Conservation (phyloP, 2,329 filamentous ascomycete species). For the Geosmithia flava region DNA sequence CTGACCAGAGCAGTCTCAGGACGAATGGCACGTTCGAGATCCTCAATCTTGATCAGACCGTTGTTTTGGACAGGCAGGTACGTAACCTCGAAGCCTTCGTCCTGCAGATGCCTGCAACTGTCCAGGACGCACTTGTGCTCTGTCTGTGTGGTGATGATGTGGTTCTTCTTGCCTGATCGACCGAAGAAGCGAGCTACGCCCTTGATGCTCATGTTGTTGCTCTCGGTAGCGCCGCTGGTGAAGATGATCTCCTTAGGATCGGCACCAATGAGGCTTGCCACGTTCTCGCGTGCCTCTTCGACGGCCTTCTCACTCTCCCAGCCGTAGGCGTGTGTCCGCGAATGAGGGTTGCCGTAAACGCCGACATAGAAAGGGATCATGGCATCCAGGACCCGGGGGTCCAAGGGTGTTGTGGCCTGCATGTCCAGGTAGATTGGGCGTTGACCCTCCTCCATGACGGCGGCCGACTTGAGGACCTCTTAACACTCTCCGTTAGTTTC, state of each 20-base stretch:
- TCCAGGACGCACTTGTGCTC: constrained; percentile 99
- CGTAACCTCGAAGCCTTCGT: constrained; percentile 94
- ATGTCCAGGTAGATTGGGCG: constrained; percentile 96
- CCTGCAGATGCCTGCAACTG: constrained; percentile 91
- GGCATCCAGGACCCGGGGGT: constrained; percentile 86
- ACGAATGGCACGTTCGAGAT: constrained; percentile 78
- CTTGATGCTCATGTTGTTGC: constrained; percentile 99
- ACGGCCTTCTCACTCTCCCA: constrained; percentile 97
- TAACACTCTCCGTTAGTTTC: not conserved
- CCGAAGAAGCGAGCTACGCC: constrained; percentile 94
- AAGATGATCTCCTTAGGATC: constrained; percentile 98
- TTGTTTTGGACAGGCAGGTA: constrained; percentile 84
- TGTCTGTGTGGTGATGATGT: constrained; percentile 94
- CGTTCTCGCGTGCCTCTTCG: constrained; percentile 71
- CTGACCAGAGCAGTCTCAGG: constrained; percentile 88
- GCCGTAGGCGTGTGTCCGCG: constrained; percentile 91
- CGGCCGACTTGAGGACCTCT: constrained; percentile 83
- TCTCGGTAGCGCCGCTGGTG: constrained; percentile 94
- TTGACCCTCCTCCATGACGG: constrained; percentile 83
- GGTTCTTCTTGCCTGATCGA: constrained; percentile 88
- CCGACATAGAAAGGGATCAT: constrained; percentile 95
- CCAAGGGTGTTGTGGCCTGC: constrained; percentile 92
- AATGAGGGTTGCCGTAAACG: constrained; percentile 94
- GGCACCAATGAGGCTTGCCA: constrained; percentile 81
- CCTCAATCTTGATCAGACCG: constrained; percentile 72